Percentiles rank a stretch among this genome's conserved stretches.
Evolutionary conservation across 2,329 filamentous ascomycete species (phyloP).

Genomic region (Elsinoe arachidis): DNA sequence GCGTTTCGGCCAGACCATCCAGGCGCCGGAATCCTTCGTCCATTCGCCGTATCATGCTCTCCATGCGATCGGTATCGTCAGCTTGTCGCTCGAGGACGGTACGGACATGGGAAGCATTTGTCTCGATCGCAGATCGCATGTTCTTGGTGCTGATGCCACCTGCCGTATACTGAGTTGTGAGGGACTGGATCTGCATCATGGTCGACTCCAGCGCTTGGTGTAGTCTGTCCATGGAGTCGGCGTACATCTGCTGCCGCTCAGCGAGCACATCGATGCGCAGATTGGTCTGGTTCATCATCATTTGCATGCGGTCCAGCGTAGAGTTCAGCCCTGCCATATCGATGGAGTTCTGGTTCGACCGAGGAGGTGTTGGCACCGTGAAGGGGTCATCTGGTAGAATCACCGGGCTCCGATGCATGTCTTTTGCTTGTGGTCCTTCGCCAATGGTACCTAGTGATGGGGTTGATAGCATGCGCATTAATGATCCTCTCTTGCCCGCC

Average conservation of each 20-base stretch:
- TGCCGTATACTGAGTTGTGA: slow-evolving; percentile 4
- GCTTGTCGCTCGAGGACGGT: slow-evolving; percentile 10
- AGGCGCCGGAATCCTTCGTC: background rate
- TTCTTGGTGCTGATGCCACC: slow-evolving; percentile 12
- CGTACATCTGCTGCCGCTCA: slow-evolving; percentile 6
- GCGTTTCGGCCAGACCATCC: background rate
- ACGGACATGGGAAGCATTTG: slow-evolving; percentile 9
- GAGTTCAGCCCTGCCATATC: slow-evolving; percentile 14
- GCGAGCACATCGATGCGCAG: slow-evolving; percentile 5
- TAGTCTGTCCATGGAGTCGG: slow-evolving; percentile 9
- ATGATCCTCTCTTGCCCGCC: background rate
- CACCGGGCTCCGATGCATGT: background rate
- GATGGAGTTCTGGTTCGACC: slow-evolving; percentile 1
- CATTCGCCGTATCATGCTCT: slow-evolving; percentile 4
- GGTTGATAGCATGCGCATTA: slow-evolving; percentile 14
- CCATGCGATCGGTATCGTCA: background rate
- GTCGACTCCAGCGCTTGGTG: slow-evolving; percentile 5
- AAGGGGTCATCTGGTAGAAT: slow-evolving; percentile 15
- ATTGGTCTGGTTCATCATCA: slow-evolving; percentile 13
- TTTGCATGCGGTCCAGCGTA: slow-evolving; percentile 12
- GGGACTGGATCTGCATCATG: slow-evolving; percentile 8
- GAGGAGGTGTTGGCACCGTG: slow-evolving; percentile 7
- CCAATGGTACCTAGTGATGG: slow-evolving; percentile 14
- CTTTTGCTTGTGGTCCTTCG: background rate
- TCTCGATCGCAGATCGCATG: slow-evolving; percentile 11